These are phyloP conservation scores for Amyloporia xantha DNA, from an alignment of 768 basidiomycete genomes.

Conservation along the genomic window DNA sequence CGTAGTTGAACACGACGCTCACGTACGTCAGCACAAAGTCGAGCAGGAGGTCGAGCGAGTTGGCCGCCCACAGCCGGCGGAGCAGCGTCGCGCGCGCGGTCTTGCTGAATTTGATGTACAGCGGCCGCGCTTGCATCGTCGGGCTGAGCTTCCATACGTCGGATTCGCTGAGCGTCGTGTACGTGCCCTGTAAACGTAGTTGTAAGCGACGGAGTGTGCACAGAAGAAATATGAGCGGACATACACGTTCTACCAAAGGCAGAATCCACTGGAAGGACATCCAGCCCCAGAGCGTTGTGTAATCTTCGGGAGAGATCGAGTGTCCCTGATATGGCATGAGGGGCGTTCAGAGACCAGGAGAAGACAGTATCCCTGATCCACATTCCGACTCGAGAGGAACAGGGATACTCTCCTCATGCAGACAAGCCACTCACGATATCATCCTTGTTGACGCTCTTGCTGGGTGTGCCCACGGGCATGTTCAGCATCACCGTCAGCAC, in stretches of 20 bases:
- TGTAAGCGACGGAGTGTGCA: no score
- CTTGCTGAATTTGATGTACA: conserved; percentile 44
- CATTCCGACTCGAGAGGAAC: no score
- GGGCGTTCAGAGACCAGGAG: no score
- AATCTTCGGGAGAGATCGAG: conserved; percentile 67
- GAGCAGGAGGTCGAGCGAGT: conserved; percentile 43
- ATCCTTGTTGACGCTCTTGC: conserved; percentile 38
- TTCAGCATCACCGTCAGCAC: conserved; percentile 42
- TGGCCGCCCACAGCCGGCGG: conserved; percentile 34
- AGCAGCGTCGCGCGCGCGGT: conserved; percentile 34
- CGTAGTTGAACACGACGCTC: conserved; percentile 72
- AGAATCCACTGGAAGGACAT: conserved; percentile 66
- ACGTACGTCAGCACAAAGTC: conserved; percentile 64
- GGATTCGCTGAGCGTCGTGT: conserved; percentile 54
- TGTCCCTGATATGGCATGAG: no score
- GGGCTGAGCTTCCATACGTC: conserved; percentile 73
- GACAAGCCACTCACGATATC: conserved; percentile 50
- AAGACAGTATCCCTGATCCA: no score
- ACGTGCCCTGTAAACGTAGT: no score
- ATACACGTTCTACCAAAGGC: conserved; percentile 51
- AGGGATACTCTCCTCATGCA: not conserved
- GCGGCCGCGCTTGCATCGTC: conserved; percentile 55
- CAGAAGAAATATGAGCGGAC: no score
- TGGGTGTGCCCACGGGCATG: conserved; percentile 69
- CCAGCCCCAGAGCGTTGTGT: conserved; percentile 67